Evolutionary conservation across 805 yeast species (phyloP).

Genomic region (Candida oleophila): DNA sequence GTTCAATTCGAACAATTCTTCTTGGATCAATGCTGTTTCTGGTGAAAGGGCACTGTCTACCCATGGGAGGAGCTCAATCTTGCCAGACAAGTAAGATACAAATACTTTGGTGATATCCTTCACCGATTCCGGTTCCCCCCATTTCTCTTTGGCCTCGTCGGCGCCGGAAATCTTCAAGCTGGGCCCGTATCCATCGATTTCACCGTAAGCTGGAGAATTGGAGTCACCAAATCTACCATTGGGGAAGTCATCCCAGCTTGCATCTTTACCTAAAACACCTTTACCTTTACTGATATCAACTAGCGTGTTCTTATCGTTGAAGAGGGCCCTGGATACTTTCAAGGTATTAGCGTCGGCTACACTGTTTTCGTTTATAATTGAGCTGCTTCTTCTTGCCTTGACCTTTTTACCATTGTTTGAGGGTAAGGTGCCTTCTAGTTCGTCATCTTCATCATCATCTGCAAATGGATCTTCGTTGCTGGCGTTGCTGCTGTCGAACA

Average conservation of each 20-base stretch:
- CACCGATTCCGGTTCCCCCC: conserved; percentile 73
- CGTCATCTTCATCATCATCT: conserved; percentile 31
- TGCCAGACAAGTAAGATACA: conserved; percentile 69
- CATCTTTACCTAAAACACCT: conserved; percentile 82
- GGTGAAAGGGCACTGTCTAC: conserved; percentile 81
- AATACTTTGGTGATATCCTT: conserved; percentile 67
- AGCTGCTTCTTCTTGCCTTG: conserved; percentile 26
- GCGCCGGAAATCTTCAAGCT: conserved; percentile 69
- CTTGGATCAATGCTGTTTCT: conserved; percentile 91
- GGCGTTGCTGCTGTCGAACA: conserved; percentile 18
- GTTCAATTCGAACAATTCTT: conserved; percentile 79
- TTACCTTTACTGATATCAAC: conserved; percentile 81
- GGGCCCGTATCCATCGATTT: conserved; percentile 96
- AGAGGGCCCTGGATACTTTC: conserved; percentile 16
- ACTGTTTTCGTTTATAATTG: conserved; percentile 43
- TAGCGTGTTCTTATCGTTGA: conserved; percentile 49
- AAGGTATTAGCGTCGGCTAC: conserved; percentile 12
- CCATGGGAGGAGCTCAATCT: conserved; percentile 85
- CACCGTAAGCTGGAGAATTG: conserved; percentile 95
- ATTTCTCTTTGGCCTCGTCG: conserved; percentile 62
- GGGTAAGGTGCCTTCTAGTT: conserved; percentile 12
- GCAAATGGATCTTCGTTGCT: conserved; percentile 32
- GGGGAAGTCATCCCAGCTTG: conserved; percentile 97
- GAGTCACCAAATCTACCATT: conserved; percentile 96
- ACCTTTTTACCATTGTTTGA: conserved; percentile 2